Evolutionary conservation across 352 stramenopile species (phyloP).

Genomic region (Blastocystis sp.): DNA sequence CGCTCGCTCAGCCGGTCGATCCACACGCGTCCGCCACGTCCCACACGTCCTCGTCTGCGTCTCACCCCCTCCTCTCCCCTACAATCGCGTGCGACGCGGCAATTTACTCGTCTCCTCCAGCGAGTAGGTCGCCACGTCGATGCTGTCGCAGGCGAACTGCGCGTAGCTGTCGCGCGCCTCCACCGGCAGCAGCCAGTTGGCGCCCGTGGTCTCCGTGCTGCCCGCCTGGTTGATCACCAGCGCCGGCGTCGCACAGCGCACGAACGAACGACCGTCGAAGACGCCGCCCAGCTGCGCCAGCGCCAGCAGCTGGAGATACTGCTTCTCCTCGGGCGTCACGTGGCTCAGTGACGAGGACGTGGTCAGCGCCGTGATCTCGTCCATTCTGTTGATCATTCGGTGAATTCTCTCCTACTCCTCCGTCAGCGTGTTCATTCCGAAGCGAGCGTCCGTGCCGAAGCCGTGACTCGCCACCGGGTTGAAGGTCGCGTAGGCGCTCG

Average conservation of each 20-base stretch:
- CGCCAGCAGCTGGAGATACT: neutral
- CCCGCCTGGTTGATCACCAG: neutral
- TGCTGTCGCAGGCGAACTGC: neutral
- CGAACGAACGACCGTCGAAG: neutral
- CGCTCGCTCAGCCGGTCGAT: conserved; percentile 10
- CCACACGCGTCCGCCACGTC: conserved; percentile 8
- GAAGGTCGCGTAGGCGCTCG: conserved; percentile 16
- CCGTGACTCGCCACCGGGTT: neutral
- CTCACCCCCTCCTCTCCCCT: neutral
- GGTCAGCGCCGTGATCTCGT: neutral
- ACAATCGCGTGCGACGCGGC: neutral
- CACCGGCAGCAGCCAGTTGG: conserved; percentile 16
- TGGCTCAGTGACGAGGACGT: neutral
- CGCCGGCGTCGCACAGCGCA: neutral
- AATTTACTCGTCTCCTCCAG: neutral
- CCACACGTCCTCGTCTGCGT: conserved; percentile 28
- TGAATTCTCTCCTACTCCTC: neutral
- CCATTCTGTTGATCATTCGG: neutral
- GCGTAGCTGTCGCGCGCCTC: neutral
- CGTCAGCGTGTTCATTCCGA: neutral
- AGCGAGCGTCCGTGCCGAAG: conserved; percentile 2
- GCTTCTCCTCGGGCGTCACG: neutral
- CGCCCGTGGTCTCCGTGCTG: neutral
- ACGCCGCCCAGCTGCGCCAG: neutral
- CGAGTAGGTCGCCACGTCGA: neutral